These are phyloP conservation scores for Arthonia radiata DNA, from an alignment of 495 filamentous ascomycete genomes.

Conservation along the genomic window DNA sequence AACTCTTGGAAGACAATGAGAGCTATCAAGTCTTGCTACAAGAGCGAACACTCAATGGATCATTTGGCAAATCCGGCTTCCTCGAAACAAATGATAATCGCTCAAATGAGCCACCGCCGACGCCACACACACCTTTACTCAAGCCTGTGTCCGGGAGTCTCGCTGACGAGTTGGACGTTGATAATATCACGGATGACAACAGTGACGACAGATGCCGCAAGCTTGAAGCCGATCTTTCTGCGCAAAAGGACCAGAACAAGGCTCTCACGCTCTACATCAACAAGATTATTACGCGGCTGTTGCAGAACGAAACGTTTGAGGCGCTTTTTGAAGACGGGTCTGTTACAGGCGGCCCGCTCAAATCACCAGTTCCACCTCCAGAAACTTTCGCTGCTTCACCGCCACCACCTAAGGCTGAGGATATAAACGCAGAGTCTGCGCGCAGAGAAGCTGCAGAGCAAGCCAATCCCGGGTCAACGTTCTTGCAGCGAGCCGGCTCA, in stretches of 20 bases:
- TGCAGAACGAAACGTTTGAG: slow-evolving; percentile 88
- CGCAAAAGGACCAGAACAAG: slow-evolving; percentile 85
- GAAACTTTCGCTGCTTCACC: slow-evolving; percentile 10
- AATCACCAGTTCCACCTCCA: slow-evolving; percentile 15
- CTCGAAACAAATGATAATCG: slow-evolving; percentile 19
- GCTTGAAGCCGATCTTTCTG: slow-evolving; percentile 54
- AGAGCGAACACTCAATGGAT: slow-evolving; percentile 82
- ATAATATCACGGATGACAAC: too few species aligned
- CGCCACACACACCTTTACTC: slow-evolving; percentile 19
- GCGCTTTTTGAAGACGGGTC: slow-evolving; percentile 70
- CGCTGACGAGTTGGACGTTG: slow-evolving; percentile 65
- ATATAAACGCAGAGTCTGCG: slow-evolving; percentile 32
- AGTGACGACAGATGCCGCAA: slow-evolving; percentile 34
- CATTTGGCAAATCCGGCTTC: slow-evolving; percentile 69
- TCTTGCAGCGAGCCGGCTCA: slow-evolving; percentile 32
- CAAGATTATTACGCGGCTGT: slow-evolving; percentile 82
- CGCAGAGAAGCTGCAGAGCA: too few species aligned
- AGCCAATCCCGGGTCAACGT: slow-evolving; percentile 67
- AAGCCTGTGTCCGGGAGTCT: slow-evolving; percentile 22
- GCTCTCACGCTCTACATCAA: slow-evolving; percentile 92
- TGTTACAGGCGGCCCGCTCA: slow-evolving; percentile 43
- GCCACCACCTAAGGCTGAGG: slow-evolving; percentile 5
- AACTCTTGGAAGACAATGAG: slow-evolving; percentile 95
- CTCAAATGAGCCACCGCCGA: slow-evolving; percentile 16
- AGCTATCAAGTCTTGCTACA: slow-evolving; percentile 85